Evolutionary conservation across 2,329 filamentous ascomycete species (phyloP), one percentile per base, ranked within the genome.

Genomic region (Cercospora sp.): DNA sequence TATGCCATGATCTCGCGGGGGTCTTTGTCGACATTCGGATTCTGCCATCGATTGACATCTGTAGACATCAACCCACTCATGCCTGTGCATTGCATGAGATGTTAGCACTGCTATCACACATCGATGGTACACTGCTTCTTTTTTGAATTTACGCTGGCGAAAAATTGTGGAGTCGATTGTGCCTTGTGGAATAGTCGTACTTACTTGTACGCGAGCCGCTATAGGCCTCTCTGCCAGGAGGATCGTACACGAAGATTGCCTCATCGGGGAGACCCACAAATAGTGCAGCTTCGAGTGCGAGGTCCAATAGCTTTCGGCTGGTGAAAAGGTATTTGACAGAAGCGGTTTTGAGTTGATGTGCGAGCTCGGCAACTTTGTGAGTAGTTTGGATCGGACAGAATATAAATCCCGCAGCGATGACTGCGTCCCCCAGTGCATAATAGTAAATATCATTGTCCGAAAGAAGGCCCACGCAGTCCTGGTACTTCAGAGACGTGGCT

Each of bases 211-310:
- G 42, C 18, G 8, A 16, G 18, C 42, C 42, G n/a, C 8, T 18
- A 9, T 18, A 48, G 7, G 12, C 8, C 42, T 48, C n/a, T 10
- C 1, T 16, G 3, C 60, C 60, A 48, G 45, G 61, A 12, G 61
- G 61, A 28, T 79, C 77, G 62, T 86, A 82, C 0, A 84, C 69
- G 71, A 83, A 79, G 5, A 86, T 73, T 26, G 79, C 80, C 1
- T 76, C 69, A 0, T 70, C 65, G 0, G 80, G 71, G 6, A 86
- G 77, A 0, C 77, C 75, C 3, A 70, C 74, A 8, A 80, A 75
- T 7, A 76, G 73, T 0, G 82, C 81, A 0, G 84, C 83, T 48
- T 63, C 45, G 12, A 63, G 26, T n/a, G 48, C 61, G n/a, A 57
- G 26, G 10, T 70, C 51, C 8, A 78, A 51, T 0, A 74, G 30